A percentile compares a stretch with the other conserved stretches of the same genome.
These are phyloP conservation scores for Eutrema yunnanense DNA, from an alignment of 345 rosid genomes.

Conservation along the genomic window DNA sequence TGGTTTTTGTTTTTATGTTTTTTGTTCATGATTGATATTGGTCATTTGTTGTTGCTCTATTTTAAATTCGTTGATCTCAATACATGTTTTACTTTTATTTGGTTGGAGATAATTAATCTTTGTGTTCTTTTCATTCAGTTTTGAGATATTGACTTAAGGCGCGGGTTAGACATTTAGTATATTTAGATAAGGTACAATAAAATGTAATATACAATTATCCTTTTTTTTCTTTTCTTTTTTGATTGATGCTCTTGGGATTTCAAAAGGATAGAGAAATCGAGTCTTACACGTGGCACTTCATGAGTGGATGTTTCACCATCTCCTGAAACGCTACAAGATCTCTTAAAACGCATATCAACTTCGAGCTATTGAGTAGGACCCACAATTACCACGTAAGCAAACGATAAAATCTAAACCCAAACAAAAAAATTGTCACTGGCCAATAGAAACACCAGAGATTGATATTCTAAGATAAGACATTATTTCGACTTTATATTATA, in stretches of 20 bases:
- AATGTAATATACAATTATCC: not conserved
- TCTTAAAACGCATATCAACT: not conserved
- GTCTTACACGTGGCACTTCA: slow-evolving; percentile 3
- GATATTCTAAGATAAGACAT: slow-evolving; percentile 21
- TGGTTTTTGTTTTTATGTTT: too few species aligned
- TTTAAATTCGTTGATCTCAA: too few species aligned
- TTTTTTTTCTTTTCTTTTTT: too few species aligned
- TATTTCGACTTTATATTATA: not conserved
- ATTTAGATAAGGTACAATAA: not conserved
- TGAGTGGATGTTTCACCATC: slow-evolving; percentile 1
- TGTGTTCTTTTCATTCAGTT: too few species aligned
- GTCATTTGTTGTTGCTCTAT: too few species aligned
- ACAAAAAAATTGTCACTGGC: not conserved
- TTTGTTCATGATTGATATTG: too few species aligned
- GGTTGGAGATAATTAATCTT: too few species aligned
- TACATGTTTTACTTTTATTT: too few species aligned
- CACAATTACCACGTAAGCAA: slow-evolving; percentile 13
- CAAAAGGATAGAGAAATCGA: slow-evolving; percentile 13
- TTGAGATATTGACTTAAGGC: too few species aligned
- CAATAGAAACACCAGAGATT: slow-evolving; percentile 14
- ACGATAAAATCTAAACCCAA: slow-evolving; percentile 11
- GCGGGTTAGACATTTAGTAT: too few species aligned
- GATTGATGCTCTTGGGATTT: not conserved
- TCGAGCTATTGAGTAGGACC: not conserved
- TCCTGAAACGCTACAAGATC: not conserved